Conservation (phyloP, 352 stramenopile genomes). For the Globisporangium solare region DNA sequence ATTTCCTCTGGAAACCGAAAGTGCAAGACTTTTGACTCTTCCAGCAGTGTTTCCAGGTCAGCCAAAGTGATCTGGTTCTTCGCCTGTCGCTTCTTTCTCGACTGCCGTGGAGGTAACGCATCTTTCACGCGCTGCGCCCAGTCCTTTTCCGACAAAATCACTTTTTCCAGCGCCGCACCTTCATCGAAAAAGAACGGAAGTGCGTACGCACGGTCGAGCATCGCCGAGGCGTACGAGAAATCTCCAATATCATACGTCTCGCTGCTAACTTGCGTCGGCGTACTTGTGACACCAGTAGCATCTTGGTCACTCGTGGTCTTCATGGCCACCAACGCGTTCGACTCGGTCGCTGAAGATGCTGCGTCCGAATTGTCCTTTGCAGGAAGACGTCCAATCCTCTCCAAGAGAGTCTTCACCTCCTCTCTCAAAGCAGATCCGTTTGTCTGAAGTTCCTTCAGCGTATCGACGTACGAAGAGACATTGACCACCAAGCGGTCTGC, state of each 20-base stretch:
- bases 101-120: conserved; percentile 71
- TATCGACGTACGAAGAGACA: conserved; percentile 56
- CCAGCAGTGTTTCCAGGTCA: conserved; percentile 45
- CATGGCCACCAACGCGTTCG: conserved; percentile 5
- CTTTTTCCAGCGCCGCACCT: conserved; percentile 42
- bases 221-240: conserved; percentile 39
- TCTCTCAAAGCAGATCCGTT: conserved; percentile 39
- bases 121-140: conserved; percentile 72
- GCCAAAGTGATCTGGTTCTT: conserved; percentile 61
- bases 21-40: conserved; percentile 46
- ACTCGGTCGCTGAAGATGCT: conserved; percentile 4
- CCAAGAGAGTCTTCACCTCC: conserved; percentile 48
- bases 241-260: conserved; percentile 13
- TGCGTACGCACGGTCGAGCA: conserved; percentile 62
- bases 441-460: conserved; percentile 50
- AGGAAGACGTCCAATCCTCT: conserved; percentile 43
- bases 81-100: conserved; percentile 66
- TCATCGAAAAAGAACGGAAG: conserved; percentile 79
- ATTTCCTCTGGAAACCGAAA: conserved; percentile 81
- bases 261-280: neutral
- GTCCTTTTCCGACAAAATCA: conserved; percentile 51
- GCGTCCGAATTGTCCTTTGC: conserved; percentile 10
- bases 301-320: neutral
- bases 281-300: neutral
- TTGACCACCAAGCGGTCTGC: conserved; percentile 53